phyloP scores from a whole-genome alignment of 768 basidiomycete species.

The Auriculariales sp. region DNA sequence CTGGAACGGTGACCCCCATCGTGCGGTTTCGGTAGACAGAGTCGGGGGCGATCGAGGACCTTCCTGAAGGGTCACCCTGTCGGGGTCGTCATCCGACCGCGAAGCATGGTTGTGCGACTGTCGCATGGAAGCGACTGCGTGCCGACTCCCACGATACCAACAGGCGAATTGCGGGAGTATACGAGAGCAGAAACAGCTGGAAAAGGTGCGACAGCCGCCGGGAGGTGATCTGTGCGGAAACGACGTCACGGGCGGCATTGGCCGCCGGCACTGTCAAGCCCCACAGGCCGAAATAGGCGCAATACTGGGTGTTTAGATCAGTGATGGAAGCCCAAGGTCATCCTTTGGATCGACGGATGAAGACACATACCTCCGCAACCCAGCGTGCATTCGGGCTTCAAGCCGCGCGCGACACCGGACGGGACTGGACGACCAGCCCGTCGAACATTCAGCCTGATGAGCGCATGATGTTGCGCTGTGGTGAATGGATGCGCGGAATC shows the following conservation, averaged over 20 bases:
- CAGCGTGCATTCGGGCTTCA: too few relatives aligned
- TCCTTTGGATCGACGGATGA: too few relatives aligned
- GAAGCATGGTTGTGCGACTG: not conserved
- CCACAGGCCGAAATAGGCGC: too few relatives aligned
- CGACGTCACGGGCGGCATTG: not conserved
- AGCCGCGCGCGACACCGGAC: too few relatives aligned
- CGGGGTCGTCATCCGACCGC: not conserved
- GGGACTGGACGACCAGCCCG: too few relatives aligned
- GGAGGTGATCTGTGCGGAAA: not conserved
- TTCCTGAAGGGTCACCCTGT: not conserved
- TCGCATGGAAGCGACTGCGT: not conserved
- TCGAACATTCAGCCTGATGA: too few relatives aligned
- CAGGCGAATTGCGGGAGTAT: not conserved
- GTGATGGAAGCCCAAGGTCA: too few relatives aligned
- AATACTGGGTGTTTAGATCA: too few relatives aligned
- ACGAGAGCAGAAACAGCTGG: not conserved
- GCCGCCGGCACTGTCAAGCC: too few relatives aligned
- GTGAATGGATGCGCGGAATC: too few relatives aligned
- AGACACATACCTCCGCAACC: too few relatives aligned
- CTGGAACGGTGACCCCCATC: not conserved
- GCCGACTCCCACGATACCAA: not conserved
- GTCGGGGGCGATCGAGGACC: not conserved
- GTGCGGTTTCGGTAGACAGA: not conserved
- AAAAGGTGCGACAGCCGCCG: not conserved
- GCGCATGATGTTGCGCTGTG: too few relatives aligned